Percentiles rank a stretch among this genome's conserved stretches.
phyloP scores from a whole-genome alignment of 164 flowering plant genomes.

The Annona cherimola region DNA sequence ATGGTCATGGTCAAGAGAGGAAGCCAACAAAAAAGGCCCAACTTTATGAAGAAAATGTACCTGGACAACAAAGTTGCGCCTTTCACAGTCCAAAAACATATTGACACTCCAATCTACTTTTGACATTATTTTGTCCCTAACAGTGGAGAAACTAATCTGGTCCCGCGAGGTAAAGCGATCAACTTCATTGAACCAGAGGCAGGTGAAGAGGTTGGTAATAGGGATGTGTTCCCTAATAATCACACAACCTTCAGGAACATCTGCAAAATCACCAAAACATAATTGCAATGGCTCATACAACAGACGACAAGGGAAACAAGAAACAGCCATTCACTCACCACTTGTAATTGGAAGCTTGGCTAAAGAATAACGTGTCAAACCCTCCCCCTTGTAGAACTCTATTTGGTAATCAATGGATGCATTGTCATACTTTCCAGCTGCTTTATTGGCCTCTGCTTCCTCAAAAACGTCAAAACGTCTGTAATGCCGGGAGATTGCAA shows the following conservation, averaged over 20 bases:
- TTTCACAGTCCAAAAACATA: slow-evolving; percentile 93
- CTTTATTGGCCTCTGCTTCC: slow-evolving; percentile 97
- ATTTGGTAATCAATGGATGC: slow-evolving; percentile 80
- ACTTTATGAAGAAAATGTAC: slow-evolving; percentile 22
- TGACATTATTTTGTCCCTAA: slow-evolving; percentile 70
- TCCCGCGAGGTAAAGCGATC: slow-evolving; percentile 95
- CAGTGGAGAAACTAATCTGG: slow-evolving; percentile 87
- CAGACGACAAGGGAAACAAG: neutral
- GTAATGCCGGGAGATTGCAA: slow-evolving; percentile 94
- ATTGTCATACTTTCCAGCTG: slow-evolving; percentile 83
- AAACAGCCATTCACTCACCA: slow-evolving; percentile 38
- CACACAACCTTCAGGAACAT: slow-evolving; percentile 98
- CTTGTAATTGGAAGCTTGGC: slow-evolving; percentile 94
- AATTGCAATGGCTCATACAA: slow-evolving; percentile 1
- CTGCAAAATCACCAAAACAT: slow-evolving; percentile 29
- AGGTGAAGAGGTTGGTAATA: slow-evolving; percentile 80
- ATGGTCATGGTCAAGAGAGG: neutral
- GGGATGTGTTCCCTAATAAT: slow-evolving; percentile 84
- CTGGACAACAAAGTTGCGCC: slow-evolving; percentile 93
- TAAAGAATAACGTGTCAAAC: slow-evolving; percentile 72
- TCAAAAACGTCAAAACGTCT: slow-evolving; percentile 85
- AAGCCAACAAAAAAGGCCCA: neutral
- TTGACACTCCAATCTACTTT: slow-evolving; percentile 59
- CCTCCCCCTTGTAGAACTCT: slow-evolving; percentile 77
- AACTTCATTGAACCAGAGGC: slow-evolving; percentile 98